Evolutionary conservation across 73 alveolate species (phyloP).

Genomic region (Symbiodinium pilosum): DNA sequence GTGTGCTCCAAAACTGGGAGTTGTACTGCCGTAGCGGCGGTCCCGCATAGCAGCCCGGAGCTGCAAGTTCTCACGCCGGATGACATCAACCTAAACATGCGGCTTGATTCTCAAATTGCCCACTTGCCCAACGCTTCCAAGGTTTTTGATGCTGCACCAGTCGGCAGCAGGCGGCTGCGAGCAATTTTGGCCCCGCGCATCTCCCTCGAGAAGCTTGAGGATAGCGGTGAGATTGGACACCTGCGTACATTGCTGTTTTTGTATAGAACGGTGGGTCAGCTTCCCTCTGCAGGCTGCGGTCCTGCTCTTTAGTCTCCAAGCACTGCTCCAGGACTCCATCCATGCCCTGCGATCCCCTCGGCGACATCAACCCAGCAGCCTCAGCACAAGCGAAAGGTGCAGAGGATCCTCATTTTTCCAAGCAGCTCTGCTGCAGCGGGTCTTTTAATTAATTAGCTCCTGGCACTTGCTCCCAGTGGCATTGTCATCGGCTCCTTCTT

Average conservation of each 20-base stretch:
- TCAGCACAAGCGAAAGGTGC: not conserved
- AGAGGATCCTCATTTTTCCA: too few relatives aligned
- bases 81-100: not conserved
- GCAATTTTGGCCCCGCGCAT: not conserved
- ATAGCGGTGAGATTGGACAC: constrained; percentile 4
- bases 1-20: too few relatives aligned
- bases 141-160: too few relatives aligned
- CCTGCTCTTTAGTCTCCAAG: constrained; percentile 16
- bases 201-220: not conserved
- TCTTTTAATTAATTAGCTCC: not conserved
- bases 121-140: too few relatives aligned
- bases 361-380: constrained; percentile 6
- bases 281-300: not conserved
- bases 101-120: not conserved
- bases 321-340: constrained; percentile 28
- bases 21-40: not conserved
- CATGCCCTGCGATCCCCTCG: constrained; percentile 2
- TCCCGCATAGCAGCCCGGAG: constrained; percentile 27
- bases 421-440: not conserved
- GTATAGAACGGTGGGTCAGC: too few relatives aligned
- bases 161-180: not conserved
- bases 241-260: not conserved
- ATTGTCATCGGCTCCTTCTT: constrained; percentile 23
- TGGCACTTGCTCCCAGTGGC: constrained; percentile 1
- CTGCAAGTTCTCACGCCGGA: constrained; percentile 30